Evolutionary conservation across 2,329 filamentous ascomycete species (phyloP), one percentile per base, ranked within the genome.

Genomic region (Trichoderma koningiopsis): DNA sequence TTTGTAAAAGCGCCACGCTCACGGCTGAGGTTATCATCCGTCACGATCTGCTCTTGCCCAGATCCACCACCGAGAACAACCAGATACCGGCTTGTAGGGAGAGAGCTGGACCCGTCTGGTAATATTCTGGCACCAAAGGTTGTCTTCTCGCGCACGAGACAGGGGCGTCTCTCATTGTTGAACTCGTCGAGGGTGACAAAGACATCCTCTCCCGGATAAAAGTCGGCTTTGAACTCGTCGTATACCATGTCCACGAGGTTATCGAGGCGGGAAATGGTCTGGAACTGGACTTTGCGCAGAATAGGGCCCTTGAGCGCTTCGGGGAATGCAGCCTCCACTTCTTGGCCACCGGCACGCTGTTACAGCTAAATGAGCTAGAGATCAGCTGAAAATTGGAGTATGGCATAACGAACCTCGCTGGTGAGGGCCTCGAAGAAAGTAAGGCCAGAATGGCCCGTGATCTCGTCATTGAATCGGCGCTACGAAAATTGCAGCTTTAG

Each of bases 1-100:
- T 99, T 98, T 33, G 95, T 97, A 77, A 98, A 99, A 58, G 93
- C 87, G 75, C 95, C 97, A 64, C 94, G 89, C 77, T 97, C 94
- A 71, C 96, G 91, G 72, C 88, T 91, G 68, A 98, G 90, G 76
- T 97, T 91, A 61, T 91, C 85, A 79, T 93, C 91, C 73, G 94
- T 91, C 22, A 96, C 86, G n/a, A 93, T 83, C 13, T 90, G 91
- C 79, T 96, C 93, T 72, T 92, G 87, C 59, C 88, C 87, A 0
- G 86, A 86, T 70, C 90, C 88, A 68, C 91, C 53, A 8, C 91
- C 33, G 35, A 60, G 33, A 71, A 97, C 92, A 71, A 97, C 92
- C 70, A 93, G 89, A 77, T 97, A 97, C 66, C 92, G 87, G 29
- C 92, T 91, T 76, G 90, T 92, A 0, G 92, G 91, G 19, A 89